A percentile compares a stretch with the other conserved stretches of the same genome.
Conservation (phyloP, 2,329 filamentous ascomycete genomes). For the Aaosphaeria pasadenensis region DNA sequence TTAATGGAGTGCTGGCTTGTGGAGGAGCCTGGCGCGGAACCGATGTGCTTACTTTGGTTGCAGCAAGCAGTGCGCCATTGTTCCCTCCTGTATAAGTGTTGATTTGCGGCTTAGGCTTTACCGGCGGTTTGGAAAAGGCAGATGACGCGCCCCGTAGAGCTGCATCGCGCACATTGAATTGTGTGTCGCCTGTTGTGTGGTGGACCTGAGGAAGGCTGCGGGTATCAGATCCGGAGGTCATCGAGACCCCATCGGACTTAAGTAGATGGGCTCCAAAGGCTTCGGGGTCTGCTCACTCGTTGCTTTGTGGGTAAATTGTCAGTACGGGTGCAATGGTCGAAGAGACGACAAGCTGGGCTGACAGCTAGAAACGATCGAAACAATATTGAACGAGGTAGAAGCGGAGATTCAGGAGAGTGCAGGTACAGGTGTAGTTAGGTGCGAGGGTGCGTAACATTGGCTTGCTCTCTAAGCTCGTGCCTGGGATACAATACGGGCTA, state of each 20-base stretch:
- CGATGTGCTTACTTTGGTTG: slow-evolving; percentile 40
- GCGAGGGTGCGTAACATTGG: too few relatives aligned
- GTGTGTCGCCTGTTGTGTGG: slow-evolving; percentile 32
- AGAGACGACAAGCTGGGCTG: too few relatives aligned
- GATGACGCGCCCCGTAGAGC: slow-evolving; percentile 49
- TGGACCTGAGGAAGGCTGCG: slow-evolving; percentile 25
- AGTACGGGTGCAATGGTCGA: too few relatives aligned
- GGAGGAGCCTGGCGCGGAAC: slow-evolving; percentile 11
- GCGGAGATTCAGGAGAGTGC: too few relatives aligned
- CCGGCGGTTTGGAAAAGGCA: slow-evolving; percentile 47
- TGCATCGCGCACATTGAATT: slow-evolving; percentile 40
- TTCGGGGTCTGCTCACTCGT: neutral
- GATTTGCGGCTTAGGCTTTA: slow-evolving; percentile 39
- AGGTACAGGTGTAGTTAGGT: too few relatives aligned
- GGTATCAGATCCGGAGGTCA: slow-evolving; percentile 28
- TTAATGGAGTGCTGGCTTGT: slow-evolving; percentile 17
- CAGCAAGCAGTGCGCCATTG: slow-evolving; percentile 46
- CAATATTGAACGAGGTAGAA: too few relatives aligned
- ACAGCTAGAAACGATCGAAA: too few relatives aligned
- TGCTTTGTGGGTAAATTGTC: too few relatives aligned
- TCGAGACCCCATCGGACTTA: slow-evolving; percentile 34
- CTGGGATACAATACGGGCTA: too few relatives aligned
- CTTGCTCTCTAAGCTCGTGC: too few relatives aligned
- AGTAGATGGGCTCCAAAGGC: neutral
- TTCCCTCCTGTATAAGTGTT: slow-evolving; percentile 38